A percentile compares a stretch with the other conserved stretches of the same genome.
These are phyloP conservation scores for Clausena lansium DNA, from an alignment of 345 rosid genomes.

Conservation along the genomic window DNA sequence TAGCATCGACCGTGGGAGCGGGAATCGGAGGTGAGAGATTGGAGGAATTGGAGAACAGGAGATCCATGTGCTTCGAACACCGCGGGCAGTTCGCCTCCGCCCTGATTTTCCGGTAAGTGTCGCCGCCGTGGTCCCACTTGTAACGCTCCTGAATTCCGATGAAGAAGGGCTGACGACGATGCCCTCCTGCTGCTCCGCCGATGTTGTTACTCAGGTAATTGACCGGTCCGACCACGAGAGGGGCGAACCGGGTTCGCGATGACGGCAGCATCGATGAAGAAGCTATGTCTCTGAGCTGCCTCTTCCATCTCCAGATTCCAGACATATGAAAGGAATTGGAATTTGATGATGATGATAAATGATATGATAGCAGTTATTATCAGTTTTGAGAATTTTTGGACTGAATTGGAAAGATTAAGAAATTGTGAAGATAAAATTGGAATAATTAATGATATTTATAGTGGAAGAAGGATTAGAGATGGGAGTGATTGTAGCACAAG, in stretches of 20 bases:
- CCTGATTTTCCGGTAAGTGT: constrained; percentile 54
- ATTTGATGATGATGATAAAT: no score
- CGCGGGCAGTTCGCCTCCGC: constrained; percentile 96
- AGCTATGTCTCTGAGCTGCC: constrained; percentile 33
- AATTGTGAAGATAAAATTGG: no score
- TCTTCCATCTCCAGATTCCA: constrained; percentile 71
- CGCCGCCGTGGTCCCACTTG: constrained; percentile 69
- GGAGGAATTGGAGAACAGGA: constrained; percentile 54
- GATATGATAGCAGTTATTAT: no score
- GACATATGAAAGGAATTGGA: constrained; percentile 31
- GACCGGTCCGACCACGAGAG: constrained; percentile 26
- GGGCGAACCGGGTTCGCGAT: constrained; percentile 24
- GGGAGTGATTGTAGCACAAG: constrained; percentile 37
- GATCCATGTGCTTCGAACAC: constrained; percentile 82
- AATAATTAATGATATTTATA: background rate
- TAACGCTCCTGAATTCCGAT: constrained; percentile 56
- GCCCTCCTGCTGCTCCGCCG: background rate
- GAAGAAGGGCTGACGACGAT: constrained; percentile 43
- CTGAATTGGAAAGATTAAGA: no score
- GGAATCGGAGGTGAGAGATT: constrained; percentile 35
- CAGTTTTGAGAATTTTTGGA: no score
- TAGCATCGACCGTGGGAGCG: background rate
- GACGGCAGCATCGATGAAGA: constrained; percentile 13
- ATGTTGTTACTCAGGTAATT: constrained; percentile 43
- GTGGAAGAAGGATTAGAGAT: constrained; percentile 13